Base-by-base conservation (phyloP, 345 rosid species). In the Lepidium africanum region DNA sequence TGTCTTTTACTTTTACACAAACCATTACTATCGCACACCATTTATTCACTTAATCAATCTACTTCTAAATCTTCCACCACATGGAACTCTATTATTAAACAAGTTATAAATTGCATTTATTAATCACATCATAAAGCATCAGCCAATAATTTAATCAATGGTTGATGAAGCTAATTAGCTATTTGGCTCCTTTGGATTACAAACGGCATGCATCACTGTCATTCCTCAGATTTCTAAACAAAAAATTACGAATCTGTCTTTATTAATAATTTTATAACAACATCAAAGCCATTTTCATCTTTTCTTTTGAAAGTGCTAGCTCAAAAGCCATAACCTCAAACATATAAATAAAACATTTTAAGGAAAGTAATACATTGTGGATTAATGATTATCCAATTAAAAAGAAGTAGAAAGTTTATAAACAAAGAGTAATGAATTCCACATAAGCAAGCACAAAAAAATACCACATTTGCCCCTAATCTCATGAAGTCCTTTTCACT, bases 131-230 rank as follows among this genome's bases (percentile, higher is more conserved):
- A 70, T 30, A 33, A 70, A 39, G 43, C 13, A 14, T 12, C 12
- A 55, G 56, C 35, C 50, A 30, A 4, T 40, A 57, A 4, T 45
- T 39, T 48, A 72, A 57, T 47, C 37, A 48, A 0, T 37, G 6
- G 42, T 17, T 55, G 16, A 21, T n/a, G 25, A 39, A 64, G 59
- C 65, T 37, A 55, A 39, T 11, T 57, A 73, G 67, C 72, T 33
- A 58, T 15, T 2, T 73, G 72, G 72, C 67, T 73, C 77, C 77
- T 65, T 40, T 58, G 42, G 61, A 58, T 42, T 42, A 58, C 61
- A 48, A 59, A 50, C 16, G 67, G 77, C 11, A 30, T 65, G 4
- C 66, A n/a, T 21, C 52, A 9, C 55, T 73, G 67, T 21, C 23
- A 21, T 21, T 59, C 41, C 12, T 65, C 9, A 39, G 11, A 32